These are phyloP conservation scores for Lignosus rhinocerotis DNA, from an alignment of 1,284 basidiomycete genomes.

Conservation along the genomic window DNA sequence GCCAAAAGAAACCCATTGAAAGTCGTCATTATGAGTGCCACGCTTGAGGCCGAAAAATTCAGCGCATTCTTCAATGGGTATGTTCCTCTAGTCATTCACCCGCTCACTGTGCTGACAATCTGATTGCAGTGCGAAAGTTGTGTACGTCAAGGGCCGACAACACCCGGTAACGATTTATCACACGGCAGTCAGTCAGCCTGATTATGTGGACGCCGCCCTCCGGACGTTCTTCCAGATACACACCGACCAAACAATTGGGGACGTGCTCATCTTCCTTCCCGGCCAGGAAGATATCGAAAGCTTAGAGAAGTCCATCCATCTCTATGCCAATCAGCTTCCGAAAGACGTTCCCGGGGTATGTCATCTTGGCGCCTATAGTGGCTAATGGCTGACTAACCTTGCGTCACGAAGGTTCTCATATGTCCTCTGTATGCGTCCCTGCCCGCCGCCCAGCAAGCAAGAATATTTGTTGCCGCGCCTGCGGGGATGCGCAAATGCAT, in stretches of 20 bases:
- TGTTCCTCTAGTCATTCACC: neutral
- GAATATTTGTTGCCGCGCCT: constrained; percentile 76
- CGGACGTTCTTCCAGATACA: constrained; percentile 93
- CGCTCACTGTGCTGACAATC: neutral
- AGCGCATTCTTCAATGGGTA: constrained; percentile 85
- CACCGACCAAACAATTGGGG: constrained; percentile 75
- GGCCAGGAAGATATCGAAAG: constrained; percentile 98
- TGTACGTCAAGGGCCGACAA: constrained; percentile 92
- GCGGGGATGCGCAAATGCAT: constrained; percentile 84
- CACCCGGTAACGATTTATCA: constrained; percentile 88
- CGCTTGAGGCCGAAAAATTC: constrained; percentile 93
- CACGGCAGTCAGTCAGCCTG: constrained; percentile 69
- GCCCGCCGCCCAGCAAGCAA: constrained; percentile 74
- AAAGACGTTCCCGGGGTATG: constrained; percentile 52
- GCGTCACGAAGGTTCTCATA: constrained; percentile 55
- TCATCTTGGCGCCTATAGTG: constrained; percentile 5
- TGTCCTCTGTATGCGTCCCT: constrained; percentile 87
- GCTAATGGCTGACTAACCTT: neutral
- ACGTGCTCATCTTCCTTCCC: constrained; percentile 93
- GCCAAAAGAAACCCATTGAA: constrained; percentile 63
- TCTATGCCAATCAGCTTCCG: constrained; percentile 68
- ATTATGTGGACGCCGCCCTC: constrained; percentile 89
- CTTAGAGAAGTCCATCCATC: constrained; percentile 71
- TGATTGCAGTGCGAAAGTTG: constrained; percentile 70
- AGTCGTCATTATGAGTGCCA: constrained; percentile 96